Evolutionary conservation across 1,284 basidiomycete species (phyloP).

Genomic region (Boletus nobilissimus): DNA sequence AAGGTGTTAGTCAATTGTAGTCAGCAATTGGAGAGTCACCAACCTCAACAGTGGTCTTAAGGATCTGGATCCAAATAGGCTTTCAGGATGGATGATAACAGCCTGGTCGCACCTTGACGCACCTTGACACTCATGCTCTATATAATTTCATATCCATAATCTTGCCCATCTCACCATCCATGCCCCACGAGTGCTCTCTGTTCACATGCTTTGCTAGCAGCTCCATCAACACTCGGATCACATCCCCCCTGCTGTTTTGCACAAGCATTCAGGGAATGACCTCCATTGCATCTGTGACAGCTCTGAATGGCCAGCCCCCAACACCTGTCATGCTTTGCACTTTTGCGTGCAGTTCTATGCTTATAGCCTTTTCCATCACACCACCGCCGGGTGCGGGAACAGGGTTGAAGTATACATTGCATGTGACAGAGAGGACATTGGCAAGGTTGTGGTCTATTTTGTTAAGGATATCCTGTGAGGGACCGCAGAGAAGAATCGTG

Average conservation of each 20-base stretch:
- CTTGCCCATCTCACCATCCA: neutral
- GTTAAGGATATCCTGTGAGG: constrained; percentile 97
- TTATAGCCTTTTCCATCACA: constrained; percentile 98
- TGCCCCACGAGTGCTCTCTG: constrained; percentile 52
- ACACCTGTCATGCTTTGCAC: constrained; percentile 85
- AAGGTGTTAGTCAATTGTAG: constrained; percentile 25
- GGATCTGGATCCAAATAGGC: constrained; percentile 81
- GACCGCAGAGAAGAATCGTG: constrained; percentile 98
- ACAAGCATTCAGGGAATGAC: constrained; percentile 96
- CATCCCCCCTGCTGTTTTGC: constrained; percentile 97
- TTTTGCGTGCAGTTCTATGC: constrained; percentile 87
- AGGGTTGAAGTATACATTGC: constrained; percentile 98
- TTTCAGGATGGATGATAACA: neutral
- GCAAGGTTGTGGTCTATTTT: constrained; percentile 98
- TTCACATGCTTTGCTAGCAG: constrained; percentile 94
- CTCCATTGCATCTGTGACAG: constrained; percentile 96
- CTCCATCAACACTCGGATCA: constrained; percentile 92
- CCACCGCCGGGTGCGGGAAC: constrained; percentile 93
- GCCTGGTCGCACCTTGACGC: constrained; percentile 12
- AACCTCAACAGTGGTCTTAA: constrained; percentile 98
- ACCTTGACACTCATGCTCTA: constrained; percentile 92
- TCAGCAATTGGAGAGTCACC: too few species aligned
- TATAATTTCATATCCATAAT: neutral
- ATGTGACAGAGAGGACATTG: constrained; percentile 97
- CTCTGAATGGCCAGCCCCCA: constrained; percentile 90